Percentiles rank a stretch among this genome's conserved stretches.
Evolutionary conservation across 257 asterid species (phyloP).

Genomic region (Nicotiana obtusifolia): DNA sequence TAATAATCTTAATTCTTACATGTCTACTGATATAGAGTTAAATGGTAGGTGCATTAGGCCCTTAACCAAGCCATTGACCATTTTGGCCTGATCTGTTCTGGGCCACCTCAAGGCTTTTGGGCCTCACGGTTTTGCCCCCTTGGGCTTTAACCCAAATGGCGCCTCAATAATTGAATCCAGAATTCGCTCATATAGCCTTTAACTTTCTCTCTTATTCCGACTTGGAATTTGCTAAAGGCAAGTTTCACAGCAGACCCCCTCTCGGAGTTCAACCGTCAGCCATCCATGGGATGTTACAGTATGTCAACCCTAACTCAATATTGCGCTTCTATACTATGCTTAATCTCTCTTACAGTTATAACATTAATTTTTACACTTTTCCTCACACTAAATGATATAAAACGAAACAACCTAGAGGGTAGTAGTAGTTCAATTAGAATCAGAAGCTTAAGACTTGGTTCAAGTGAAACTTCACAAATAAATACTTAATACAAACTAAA

Average conservation of each 20-base stretch:
- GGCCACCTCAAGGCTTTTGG: too few relatives aligned
- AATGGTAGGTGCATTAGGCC: background rate
- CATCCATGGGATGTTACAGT: too few relatives aligned
- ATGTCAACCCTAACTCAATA: background rate
- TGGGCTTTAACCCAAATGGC: too few relatives aligned
- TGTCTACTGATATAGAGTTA: background rate
- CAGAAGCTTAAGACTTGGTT: background rate
- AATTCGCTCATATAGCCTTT: too few relatives aligned
- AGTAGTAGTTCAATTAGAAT: background rate
- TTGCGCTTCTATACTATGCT: background rate
- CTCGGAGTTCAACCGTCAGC: too few relatives aligned
- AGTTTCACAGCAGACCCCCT: too few relatives aligned
- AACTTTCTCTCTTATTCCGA: too few relatives aligned
- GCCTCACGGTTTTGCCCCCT: too few relatives aligned
- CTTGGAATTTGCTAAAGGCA: too few relatives aligned
- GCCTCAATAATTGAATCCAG: too few relatives aligned
- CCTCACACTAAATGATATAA: background rate
- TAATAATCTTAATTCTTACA: background rate
- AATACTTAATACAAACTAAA: background rate
- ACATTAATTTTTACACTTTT: background rate
- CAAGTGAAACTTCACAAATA: background rate
- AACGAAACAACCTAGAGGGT: background rate
- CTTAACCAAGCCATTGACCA: too few relatives aligned
- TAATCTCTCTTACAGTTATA: background rate
- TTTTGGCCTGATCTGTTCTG: too few relatives aligned